Base-by-base conservation (phyloP, 2,329 filamentous ascomycete genomes). In the Daldinia eschscholtzii region DNA sequence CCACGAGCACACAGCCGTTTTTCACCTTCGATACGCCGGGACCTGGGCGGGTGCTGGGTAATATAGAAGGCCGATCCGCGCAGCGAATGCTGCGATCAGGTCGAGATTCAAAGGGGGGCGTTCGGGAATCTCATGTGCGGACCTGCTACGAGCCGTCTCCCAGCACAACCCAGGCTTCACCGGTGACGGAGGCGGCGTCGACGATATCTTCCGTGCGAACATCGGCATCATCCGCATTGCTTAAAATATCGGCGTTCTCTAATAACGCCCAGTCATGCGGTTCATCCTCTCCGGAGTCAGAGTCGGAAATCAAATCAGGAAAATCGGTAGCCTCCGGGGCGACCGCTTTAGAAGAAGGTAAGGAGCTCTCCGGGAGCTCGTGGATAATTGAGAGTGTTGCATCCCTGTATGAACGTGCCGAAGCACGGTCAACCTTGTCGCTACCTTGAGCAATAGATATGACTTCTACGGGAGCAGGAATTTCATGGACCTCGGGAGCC, bases 81-180 rank as follows among this genome's bases (percentile, higher is more conserved):
- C 65, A 67, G 64, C 48, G 6, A 12, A 50, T 23, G 53, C 62
- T 70, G 57, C 68, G 44, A 48, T 57, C 12, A 23, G 53, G 64
- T 74, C 74, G 72, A 73, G 72, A 72, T 70, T 67, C 72, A 52
- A 23, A 23, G 20, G 20, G 55, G 52, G 73, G 71, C 70, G 26
- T 68, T 74, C 72, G 35, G 69, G 70, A 61, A 61, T 63, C 61
- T 70, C 72, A 58, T 65, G 28, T 64, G 73, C 68, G 72, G 73
- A 74, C 64, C 71, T 77, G 76, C 70, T 77, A 74, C 74, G 70
- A 76, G 74, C 72, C 73, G 72, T 75, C 74, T 41, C 72, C 72
- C 70, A 74, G 70, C 61, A 75, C 67, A 3, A 76, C 59, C 74
- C 74, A 76, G 65, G 69, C 74, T 48, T 72, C 70, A 44, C 62